phyloP scores from a whole-genome alignment of 495 filamentous ascomycete genomes.

The Aspergillus asperescens region DNA sequence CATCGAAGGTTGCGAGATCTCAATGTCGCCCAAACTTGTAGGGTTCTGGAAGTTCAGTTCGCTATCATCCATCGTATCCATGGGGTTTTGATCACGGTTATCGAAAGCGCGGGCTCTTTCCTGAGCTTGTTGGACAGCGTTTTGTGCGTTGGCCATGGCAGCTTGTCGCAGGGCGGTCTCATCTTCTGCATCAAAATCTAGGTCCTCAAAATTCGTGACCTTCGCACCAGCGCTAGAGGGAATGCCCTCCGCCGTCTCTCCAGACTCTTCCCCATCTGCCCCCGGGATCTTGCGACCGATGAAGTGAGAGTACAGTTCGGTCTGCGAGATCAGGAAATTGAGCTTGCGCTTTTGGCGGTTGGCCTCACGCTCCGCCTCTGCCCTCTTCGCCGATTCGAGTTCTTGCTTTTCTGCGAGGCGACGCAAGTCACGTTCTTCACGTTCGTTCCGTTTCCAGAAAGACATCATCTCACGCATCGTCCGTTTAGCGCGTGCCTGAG shows the following conservation, averaged over 20 bases:
- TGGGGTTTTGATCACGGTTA: conserved; percentile 48
- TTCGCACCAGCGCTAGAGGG: conserved; percentile 53
- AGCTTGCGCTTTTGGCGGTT: conserved; percentile 97
- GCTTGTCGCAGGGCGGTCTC: conserved; percentile 74
- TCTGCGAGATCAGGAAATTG: conserved; percentile 99
- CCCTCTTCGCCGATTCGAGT: conserved; percentile 91
- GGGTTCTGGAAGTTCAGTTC: conserved; percentile 99
- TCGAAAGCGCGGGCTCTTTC: conserved; percentile 90
- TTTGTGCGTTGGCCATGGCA: conserved; percentile 92
- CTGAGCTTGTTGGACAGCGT: conserved; percentile 91
- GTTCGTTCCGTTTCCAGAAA: conserved; percentile 99
- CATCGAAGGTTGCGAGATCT: conserved; percentile 91
- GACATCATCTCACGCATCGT: conserved; percentile 99
- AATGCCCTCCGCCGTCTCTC: conserved; percentile 62
- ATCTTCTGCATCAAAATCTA: conserved; percentile 95
- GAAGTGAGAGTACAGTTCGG: conserved; percentile 98
- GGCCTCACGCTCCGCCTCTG: conserved; percentile 93
- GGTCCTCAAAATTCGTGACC: conserved; percentile 86
- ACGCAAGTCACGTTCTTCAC: conserved; percentile 89
- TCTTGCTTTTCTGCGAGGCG: conserved; percentile 94
- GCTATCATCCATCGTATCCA: conserved; percentile 60
- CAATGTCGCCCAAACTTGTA: conserved; percentile 84
- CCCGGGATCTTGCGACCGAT: conserved; percentile 99
- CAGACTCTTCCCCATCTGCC: conserved; percentile 83
- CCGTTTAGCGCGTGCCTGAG: conserved; percentile 92